Evolutionary conservation across 2,329 filamentous ascomycete species (phyloP).

Genomic region (Ophiocordyceps robertsii): DNA sequence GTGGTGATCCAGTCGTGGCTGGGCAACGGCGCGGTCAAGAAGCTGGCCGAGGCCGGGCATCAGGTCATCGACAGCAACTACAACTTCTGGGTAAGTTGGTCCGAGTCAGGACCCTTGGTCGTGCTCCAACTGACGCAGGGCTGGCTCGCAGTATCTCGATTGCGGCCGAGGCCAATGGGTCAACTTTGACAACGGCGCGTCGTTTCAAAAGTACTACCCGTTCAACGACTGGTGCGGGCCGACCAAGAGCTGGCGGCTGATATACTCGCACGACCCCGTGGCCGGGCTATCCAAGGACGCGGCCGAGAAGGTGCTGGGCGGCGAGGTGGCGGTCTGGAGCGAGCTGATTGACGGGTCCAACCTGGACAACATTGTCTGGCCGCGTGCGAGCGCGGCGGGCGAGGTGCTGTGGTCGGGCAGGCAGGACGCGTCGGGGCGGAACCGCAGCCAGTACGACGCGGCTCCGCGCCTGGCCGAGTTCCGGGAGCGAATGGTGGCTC

Average conservation of each 20-base stretch:
- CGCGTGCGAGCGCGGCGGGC: conserved; percentile 56
- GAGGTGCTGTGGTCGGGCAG: conserved; percentile 73
- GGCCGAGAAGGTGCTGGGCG: conserved; percentile 60
- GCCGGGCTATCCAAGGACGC: conserved; percentile 45
- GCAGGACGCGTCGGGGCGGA: conserved; percentile 50
- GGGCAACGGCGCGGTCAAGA: conserved; percentile 45
- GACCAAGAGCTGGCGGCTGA: conserved; percentile 65
- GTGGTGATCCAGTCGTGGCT: conserved; percentile 73
- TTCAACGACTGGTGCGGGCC: conserved; percentile 75
- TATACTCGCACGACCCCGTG: conserved; percentile 70
- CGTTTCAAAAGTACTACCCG: conserved; percentile 43
- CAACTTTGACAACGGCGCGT: conserved; percentile 46
- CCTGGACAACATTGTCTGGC: conserved; percentile 67
- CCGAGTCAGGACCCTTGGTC: neutral
- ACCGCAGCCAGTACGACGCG: conserved; percentile 58
- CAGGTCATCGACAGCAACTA: conserved; percentile 65
- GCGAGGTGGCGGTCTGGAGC: conserved; percentile 70
- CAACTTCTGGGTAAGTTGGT: conserved; percentile 53
- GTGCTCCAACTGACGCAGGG: neutral
- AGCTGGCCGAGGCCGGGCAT: conserved; percentile 48
- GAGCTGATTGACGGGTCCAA: conserved; percentile 68
- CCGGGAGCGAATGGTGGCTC: conserved; percentile 59
- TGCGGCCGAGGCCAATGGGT: conserved; percentile 73
- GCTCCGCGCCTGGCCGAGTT: conserved; percentile 59
- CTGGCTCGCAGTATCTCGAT: conserved; percentile 53